phyloP scores from a whole-genome alignment of 1,139 yeast species.

The Trichomonascaceae sp. region DNA sequence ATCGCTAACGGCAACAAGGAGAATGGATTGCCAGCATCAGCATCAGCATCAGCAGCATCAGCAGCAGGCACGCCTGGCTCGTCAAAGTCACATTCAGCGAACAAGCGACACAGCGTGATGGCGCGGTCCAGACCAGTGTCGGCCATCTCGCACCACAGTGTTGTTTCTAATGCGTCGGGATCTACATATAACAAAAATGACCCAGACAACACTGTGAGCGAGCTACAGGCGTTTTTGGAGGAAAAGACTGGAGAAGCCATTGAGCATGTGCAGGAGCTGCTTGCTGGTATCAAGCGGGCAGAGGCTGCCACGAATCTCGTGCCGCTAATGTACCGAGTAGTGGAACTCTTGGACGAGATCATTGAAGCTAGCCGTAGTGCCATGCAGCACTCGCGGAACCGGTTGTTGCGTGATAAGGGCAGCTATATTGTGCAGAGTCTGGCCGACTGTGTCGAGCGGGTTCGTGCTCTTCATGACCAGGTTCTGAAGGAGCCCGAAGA shows the following conservation, averaged over 20 bases:
- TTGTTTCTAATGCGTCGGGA: background rate
- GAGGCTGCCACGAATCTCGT: constrained; percentile 35
- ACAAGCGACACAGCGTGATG: background rate
- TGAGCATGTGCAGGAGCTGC: constrained; percentile 71
- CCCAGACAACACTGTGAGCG: constrained; percentile 75
- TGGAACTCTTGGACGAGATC: constrained; percentile 71
- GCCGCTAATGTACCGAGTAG: constrained; percentile 59
- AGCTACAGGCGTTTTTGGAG: constrained; percentile 73
- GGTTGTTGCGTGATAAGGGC: constrained; percentile 73
- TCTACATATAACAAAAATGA: constrained; percentile 32
- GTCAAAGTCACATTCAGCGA: background rate
- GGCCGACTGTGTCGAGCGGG: constrained; percentile 73
- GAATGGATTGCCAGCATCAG: background rate
- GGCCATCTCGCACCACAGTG: background rate
- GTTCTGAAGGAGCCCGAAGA: constrained; percentile 33
- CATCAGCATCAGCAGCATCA: too few species aligned
- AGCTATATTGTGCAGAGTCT: constrained; percentile 79
- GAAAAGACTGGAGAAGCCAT: constrained; percentile 91
- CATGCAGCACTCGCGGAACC: constrained; percentile 76
- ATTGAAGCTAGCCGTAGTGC: constrained; percentile 80
- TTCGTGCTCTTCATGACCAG: constrained; percentile 26
- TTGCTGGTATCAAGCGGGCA: constrained; percentile 29
- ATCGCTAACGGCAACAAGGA: background rate
- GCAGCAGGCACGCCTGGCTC: background rate
- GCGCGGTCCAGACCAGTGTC: too few species aligned